Percentiles rank a stretch among this genome's conserved stretches.
phyloP scores from a whole-genome alignment of 1,139 yeast species.

The Pichia sp. region DNA sequence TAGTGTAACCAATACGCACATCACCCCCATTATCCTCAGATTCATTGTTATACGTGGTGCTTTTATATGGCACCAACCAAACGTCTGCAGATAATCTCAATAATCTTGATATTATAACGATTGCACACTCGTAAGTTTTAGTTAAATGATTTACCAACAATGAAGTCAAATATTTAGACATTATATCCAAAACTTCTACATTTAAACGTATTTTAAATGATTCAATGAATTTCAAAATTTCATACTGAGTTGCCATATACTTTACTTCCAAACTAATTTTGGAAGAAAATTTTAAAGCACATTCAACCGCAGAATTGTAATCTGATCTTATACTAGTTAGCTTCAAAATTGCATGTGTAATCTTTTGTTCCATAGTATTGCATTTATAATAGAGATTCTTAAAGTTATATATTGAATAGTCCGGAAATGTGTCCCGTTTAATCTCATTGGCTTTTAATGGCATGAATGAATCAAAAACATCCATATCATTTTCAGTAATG shows the following conservation, averaged over 20 bases:
- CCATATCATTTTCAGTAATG: not conserved
- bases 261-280: conserved; percentile 5
- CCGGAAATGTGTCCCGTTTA: not conserved
- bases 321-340: not conserved
- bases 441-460: not conserved
- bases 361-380: conserved; percentile 2
- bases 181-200: conserved; percentile 1
- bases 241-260: conserved; percentile 10
- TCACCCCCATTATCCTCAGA: not conserved
- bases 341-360: not conserved
- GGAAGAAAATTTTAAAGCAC: conserved; percentile 1
- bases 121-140: conserved; percentile 17
- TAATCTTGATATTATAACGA: conserved; percentile 9
- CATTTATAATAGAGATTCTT: not conserved
- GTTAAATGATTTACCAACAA: conserved; percentile 14
- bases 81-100: conserved; percentile 1
- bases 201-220: not conserved
- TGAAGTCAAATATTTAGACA: conserved; percentile 6
- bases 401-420: conserved; percentile 5
- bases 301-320: not conserved
- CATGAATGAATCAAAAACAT: conserved; percentile 10
- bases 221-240: conserved; percentile 3
- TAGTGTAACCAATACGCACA: not conserved
- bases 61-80: conserved; percentile 12
- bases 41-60: too few relatives aligned